Evolutionary conservation across 106 monocot species (phyloP).

Genomic region (Posidonia australis): DNA sequence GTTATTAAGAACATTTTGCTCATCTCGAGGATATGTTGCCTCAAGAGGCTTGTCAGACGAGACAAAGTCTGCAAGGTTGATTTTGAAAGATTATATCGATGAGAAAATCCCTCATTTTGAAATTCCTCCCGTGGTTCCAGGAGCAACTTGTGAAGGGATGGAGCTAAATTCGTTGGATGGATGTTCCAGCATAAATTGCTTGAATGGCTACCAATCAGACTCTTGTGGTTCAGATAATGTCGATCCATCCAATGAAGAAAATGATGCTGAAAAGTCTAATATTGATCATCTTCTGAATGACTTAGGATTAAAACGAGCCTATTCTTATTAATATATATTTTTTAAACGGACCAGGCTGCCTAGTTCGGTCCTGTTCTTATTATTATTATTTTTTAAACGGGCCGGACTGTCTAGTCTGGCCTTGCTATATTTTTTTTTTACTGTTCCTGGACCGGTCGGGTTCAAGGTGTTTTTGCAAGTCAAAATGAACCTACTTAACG

Average conservation of each 20-base stretch:
- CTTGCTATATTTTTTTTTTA: too few species aligned
- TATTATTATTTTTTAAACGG: too few species aligned
- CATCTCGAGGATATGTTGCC: conserved; percentile 72
- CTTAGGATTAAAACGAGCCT: too few species aligned
- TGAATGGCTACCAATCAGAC: conserved; percentile 12
- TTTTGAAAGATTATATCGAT: conserved; percentile 84
- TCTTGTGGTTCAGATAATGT: conserved; percentile 12
- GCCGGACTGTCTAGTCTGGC: too few species aligned
- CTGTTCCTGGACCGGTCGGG: too few species aligned
- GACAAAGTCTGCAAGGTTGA: conserved; percentile 70
- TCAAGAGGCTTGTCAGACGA: conserved; percentile 89
- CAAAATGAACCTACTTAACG: too few species aligned
- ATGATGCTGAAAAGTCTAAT: not conserved
- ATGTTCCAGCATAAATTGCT: not conserved
- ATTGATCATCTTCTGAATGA: conserved; percentile 39
- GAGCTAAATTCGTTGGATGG: too few species aligned
- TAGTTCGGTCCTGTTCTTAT: too few species aligned
- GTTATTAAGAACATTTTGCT: conserved; percentile 65
- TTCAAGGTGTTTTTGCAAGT: too few species aligned
- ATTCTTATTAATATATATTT: too few species aligned
- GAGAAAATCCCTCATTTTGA: conserved; percentile 90
- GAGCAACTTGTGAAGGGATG: not conserved
- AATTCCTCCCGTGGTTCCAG: conserved; percentile 38
- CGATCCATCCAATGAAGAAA: not conserved
- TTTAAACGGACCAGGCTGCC: too few species aligned